Base-by-base conservation (phyloP, 2,329 filamentous ascomycete genomes). In the Talaromyces sp. region DNA sequence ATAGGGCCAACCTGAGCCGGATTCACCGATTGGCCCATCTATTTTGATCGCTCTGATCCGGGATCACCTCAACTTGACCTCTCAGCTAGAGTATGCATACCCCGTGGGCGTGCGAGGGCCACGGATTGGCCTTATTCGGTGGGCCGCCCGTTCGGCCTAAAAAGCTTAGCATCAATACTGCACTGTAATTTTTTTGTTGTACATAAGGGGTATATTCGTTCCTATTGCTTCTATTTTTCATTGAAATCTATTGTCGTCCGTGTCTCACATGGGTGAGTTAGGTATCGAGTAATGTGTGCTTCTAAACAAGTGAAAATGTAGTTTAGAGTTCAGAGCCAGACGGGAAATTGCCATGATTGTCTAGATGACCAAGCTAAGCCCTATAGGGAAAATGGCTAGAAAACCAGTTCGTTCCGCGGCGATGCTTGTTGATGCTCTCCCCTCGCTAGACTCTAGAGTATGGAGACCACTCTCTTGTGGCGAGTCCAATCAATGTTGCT, bases 81-180 rank as follows among this genome's bases (percentile, higher is more conserved):
- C 28, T 18, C 52, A 16, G 34, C 12, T 14, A 6, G 5, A 5
- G 14, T 36, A 6, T 18, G 23, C 50, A 53, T 54, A 6, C 42
- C 60, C 40, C 60, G 60, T 62, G 60, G 54, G 16, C 8, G 30
- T 18, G 34, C 8, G 9, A 58, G 40, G 30, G 34, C 56, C 31
- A 33, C 10, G 16, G 34, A 57, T 62, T 61, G 60, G 60, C 34
- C 44, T 16, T 33, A 27, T 18, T 33, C n/a, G 31, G 30, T 47
- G 51, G 60, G 27, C 36, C 57, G 44, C 60, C 44, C 50, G 50
- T 56, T 56, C 36, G 31, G 33, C 40, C 60, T 59, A 62, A 59
- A 58, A 59, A 59, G 60, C 56, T 62, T 59, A 62, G 60, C 40
- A n/a, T 5, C 10, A 27, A 27, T 7, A 7, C 16, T 18, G 8